Percentiles rank a stretch among this genome's conserved stretches.
phyloP scores from a whole-genome alignment of 805 yeast genomes.

The Schizosaccharomyces osmophilus region DNA sequence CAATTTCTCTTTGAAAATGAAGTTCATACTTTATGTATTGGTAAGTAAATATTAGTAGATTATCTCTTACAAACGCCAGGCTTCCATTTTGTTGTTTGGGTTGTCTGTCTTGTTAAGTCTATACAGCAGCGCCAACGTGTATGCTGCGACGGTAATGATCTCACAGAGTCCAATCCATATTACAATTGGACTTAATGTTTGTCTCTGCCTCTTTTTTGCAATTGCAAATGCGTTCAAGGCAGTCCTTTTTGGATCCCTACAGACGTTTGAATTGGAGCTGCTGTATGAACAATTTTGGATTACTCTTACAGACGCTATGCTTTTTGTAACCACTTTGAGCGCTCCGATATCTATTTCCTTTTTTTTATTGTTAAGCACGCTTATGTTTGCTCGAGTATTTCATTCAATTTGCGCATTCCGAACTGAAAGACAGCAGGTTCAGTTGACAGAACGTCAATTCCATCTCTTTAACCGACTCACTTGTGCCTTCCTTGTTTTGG shows the following conservation, averaged over 20 bases:
- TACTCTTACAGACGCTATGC: conserved; percentile 32
- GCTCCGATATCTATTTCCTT: conserved; percentile 24
- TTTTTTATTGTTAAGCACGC: conserved; percentile 18
- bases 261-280: conserved; percentile 56
- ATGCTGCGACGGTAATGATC: neutral
- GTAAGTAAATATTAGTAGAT: neutral
- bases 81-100: neutral
- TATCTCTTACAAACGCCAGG: neutral
- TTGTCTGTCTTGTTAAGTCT: neutral
- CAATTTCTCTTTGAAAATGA: neutral
- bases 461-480: neutral
- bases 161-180: conserved; percentile 16
- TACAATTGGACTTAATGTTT: conserved; percentile 12
- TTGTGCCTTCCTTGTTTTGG: conserved; percentile 16
- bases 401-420: conserved; percentile 50
- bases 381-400: conserved; percentile 36
- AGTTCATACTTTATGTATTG: neutral
- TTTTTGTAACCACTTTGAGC: conserved; percentile 30
- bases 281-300: conserved; percentile 40
- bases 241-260: conserved; percentile 46
- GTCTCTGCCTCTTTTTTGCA: conserved; percentile 11
- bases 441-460: neutral
- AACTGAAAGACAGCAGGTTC: conserved; percentile 15
- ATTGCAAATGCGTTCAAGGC: conserved; percentile 27
- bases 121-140: neutral